Base-by-base conservation (phyloP, 768 basidiomycete species). In the Termitomyces sp. region DNA sequence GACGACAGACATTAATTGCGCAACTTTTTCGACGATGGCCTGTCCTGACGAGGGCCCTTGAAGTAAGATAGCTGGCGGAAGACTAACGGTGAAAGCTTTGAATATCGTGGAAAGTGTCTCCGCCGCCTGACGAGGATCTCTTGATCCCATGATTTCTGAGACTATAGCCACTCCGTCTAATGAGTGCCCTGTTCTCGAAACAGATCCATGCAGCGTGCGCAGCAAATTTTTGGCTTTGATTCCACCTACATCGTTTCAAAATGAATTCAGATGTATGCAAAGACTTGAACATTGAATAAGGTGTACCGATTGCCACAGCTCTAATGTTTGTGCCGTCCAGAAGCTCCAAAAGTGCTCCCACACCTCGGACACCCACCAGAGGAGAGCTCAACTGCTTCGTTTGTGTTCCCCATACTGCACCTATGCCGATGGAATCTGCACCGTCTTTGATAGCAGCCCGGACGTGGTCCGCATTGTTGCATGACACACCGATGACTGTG, bases 151-250 rank as follows among this genome's bases (percentile, higher is more conserved):
- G 57, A 98, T 93, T 45, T 93, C 92, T 22, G 92, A 94, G 40
- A 97, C 88, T 51, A 97, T 83, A 12, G 95, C 95, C 27, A 97
- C 79, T 0, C 95, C 95, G 57, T 92, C 87, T 16, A 96, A 74
- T 1, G 76, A 54, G 56, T 80, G 84, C 0, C 82, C 79, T 1
- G 81, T 79, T 0, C 74, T 69, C 0, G 89, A 86, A 9, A 86
- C 81, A 2, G 83, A 79, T 8, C 89, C 90, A 62, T 93, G 84
- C 7, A 97, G 68, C 3, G 88, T 87, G 49, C 89, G 83, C 53
- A 91, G 76, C 26, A 91, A 72, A 66, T 95, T 98, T 0, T 76
- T 78, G 0, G 83, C 80, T 62, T 93, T 95, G 68, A 97, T 91
- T 0, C 95, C 95, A 47, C 93, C 95, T 95, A 63, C 3, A 52